phyloP scores from a whole-genome alignment of 495 filamentous ascomycete genomes.

The Penicillium flavigenum region DNA sequence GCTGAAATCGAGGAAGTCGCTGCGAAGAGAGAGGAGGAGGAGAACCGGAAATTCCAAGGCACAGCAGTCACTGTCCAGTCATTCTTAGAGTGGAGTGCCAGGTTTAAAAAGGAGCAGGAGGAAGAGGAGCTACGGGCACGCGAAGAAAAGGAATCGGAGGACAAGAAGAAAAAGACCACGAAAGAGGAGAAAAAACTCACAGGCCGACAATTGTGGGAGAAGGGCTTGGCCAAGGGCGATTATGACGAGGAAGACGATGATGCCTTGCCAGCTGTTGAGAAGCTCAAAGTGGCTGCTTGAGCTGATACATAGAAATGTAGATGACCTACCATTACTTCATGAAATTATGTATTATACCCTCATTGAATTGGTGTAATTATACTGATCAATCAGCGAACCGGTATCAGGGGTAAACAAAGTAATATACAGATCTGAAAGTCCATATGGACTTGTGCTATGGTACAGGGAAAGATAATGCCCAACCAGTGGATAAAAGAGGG shows the following conservation, averaged over 20 bases:
- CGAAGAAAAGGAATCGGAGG: constrained; percentile 71
- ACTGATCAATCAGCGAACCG: background rate
- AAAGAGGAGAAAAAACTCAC: constrained; percentile 67
- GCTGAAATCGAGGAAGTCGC: constrained; percentile 62
- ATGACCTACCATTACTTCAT: constrained; percentile 17
- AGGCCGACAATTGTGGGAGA: constrained; percentile 82
- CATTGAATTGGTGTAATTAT: constrained; percentile 9
- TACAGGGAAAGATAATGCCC: background rate
- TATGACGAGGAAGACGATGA: constrained; percentile 68
- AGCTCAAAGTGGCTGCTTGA: constrained; percentile 63
- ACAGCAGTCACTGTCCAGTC: constrained; percentile 79
- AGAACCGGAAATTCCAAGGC: constrained; percentile 96
- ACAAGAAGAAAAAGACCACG: constrained; percentile 64
- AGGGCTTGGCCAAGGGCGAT: constrained; percentile 70
- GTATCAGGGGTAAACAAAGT: background rate
- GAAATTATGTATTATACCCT: constrained; percentile 13
- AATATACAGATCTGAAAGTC: constrained; percentile 5
- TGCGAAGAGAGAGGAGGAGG: constrained; percentile 76
- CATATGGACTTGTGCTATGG: background rate
- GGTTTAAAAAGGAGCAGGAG: constrained; percentile 77
- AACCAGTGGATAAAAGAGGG: background rate
- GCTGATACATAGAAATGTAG: constrained; percentile 19
- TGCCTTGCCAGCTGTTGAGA: constrained; percentile 59
- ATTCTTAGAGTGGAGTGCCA: constrained; percentile 77
- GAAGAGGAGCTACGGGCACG: constrained; percentile 60